A percentile compares a stretch with the other conserved stretches of the same genome.
These are phyloP conservation scores for Polyplosphaeria fusca DNA, from an alignment of 495 filamentous ascomycete species.

Conservation along the genomic window DNA sequence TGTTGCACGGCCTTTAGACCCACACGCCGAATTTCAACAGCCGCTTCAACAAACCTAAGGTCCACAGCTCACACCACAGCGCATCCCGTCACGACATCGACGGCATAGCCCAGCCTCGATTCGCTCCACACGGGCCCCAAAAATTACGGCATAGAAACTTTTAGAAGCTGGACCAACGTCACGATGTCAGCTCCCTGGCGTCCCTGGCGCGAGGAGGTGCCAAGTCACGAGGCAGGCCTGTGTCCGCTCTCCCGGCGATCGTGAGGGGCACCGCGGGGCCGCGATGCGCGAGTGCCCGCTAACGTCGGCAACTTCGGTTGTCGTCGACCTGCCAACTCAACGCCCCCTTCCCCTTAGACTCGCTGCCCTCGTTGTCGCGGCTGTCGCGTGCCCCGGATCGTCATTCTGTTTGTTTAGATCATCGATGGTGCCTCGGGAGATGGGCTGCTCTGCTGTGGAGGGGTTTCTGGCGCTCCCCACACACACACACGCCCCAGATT, in stretches of 20 bases:
- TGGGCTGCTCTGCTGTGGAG: not conserved
- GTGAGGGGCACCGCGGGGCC: conserved; percentile 4
- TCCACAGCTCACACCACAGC: not conserved
- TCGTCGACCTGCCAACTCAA: too few relatives aligned
- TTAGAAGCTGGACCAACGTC: conserved; percentile 12
- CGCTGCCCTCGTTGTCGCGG: not conserved
- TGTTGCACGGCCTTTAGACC: not conserved
- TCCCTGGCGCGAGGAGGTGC: not conserved
- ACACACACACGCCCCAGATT: not conserved
- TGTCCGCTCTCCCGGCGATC: conserved; percentile 6
- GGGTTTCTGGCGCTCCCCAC: not conserved
- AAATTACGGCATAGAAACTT: conserved; percentile 25
- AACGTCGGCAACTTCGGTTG: conserved; percentile 1
- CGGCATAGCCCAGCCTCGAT: too few relatives aligned
- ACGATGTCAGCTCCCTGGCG: conserved; percentile 5
- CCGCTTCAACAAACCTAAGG: not conserved
- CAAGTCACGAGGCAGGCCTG: conserved; percentile 19
- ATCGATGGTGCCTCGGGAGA: not conserved
- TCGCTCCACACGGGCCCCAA: too few relatives aligned
- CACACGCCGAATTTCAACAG: not conserved
- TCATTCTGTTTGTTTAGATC: not conserved
- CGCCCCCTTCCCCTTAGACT: not conserved
- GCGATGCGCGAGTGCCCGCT: not conserved
- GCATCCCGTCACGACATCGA: not conserved
- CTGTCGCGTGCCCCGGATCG: not conserved